phyloP scores from a whole-genome alignment of 1,284 basidiomycete species.

The Sparassis latifolia region DNA sequence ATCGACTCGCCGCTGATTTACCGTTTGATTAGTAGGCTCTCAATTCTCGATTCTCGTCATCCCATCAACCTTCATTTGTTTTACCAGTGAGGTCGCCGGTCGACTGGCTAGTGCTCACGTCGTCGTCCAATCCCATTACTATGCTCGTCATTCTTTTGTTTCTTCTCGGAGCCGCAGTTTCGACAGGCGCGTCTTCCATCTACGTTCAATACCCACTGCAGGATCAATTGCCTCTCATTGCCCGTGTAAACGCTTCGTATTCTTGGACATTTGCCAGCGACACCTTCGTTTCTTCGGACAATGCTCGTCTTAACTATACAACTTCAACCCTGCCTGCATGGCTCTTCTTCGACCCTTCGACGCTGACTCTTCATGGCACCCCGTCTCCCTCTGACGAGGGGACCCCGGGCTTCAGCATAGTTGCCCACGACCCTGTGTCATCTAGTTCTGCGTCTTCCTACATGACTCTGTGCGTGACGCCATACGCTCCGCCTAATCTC shows the following conservation, averaged over 20 bases:
- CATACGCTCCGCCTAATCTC: constrained; percentile 47
- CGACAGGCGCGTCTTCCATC: constrained; percentile 34
- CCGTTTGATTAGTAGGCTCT: too few species aligned
- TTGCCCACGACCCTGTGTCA: constrained; percentile 43
- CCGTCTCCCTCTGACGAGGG: constrained; percentile 54
- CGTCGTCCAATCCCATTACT: constrained; percentile 43
- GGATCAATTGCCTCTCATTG: constrained; percentile 57
- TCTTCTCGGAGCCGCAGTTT: constrained; percentile 30
- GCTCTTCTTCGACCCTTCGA: constrained; percentile 55
- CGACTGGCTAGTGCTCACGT: constrained; percentile 43
- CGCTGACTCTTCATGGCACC: constrained; percentile 49
- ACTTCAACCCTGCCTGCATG: constrained; percentile 51
- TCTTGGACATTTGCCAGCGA: constrained; percentile 55
- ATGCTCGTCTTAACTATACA: constrained; percentile 37
- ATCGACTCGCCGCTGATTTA: too few species aligned
- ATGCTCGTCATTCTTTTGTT: constrained; percentile 57
- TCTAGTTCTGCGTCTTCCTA: constrained; percentile 39
- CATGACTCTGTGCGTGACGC: constrained; percentile 60
- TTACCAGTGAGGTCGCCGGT: constrained; percentile 34
- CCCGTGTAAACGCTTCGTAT: constrained; percentile 50
- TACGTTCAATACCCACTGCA: constrained; percentile 44
- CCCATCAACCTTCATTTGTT: constrained; percentile 1
- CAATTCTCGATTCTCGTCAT: background rate
- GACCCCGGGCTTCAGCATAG: constrained; percentile 45
- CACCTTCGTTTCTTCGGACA: constrained; percentile 52